Conservation (phyloP, 805 yeast species). For the Clavispora fructus region DNA sequence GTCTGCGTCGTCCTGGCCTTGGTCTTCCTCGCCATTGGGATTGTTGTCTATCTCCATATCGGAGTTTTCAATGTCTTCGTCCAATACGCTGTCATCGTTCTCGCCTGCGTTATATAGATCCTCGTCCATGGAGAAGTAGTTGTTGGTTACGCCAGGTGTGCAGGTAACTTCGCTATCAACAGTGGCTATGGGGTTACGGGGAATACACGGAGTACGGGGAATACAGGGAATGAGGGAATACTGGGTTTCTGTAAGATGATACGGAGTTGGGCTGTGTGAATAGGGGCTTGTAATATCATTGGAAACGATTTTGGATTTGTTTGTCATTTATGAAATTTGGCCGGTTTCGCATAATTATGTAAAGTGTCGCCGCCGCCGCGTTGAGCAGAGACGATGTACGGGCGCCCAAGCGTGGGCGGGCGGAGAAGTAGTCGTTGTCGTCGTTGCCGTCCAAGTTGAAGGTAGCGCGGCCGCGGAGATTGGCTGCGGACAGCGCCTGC, state of each 20-base stretch:
- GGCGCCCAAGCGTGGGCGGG: slow-evolving; percentile 7
- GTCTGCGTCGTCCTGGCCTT: slow-evolving; percentile 2
- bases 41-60: slow-evolving; percentile 12
- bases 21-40: background rate
- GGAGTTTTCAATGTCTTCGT: slow-evolving; percentile 11
- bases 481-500: slow-evolving; percentile 9
- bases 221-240: too few relatives aligned
- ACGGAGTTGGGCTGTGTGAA: too few relatives aligned
- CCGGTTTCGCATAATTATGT: too few relatives aligned
- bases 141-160: background rate
- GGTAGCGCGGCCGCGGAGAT: slow-evolving; percentile 25
- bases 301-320: too few relatives aligned
- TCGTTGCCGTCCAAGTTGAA: slow-evolving; percentile 32
- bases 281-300: too few relatives aligned
- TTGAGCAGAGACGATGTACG: too few relatives aligned
- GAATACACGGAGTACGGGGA: too few relatives aligned
- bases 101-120: slow-evolving; percentile 20
- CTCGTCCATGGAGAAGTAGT: slow-evolving; percentile 14
- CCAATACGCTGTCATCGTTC: slow-evolving; percentile 11
- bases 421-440: slow-evolving; percentile 31
- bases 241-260: too few relatives aligned
- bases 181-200: too few relatives aligned
- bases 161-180: background rate
- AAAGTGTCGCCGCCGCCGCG: too few relatives aligned
- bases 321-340: too few relatives aligned